Evolutionary conservation across 2,329 filamentous ascomycete genomes (phyloP).

Genomic region (Eutypa lata): DNA sequence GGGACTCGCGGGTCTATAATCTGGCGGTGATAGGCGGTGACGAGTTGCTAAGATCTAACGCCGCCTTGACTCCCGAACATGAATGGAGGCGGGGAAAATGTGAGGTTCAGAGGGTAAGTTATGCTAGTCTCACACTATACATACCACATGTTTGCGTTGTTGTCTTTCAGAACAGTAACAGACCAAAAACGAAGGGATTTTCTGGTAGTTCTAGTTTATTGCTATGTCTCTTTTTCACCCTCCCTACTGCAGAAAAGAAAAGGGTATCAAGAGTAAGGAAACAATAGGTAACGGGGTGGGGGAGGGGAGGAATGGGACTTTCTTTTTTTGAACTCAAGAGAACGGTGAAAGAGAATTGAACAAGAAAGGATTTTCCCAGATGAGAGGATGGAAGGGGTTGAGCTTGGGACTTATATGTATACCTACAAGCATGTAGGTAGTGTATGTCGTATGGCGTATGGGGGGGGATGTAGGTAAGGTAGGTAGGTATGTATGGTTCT

Average conservation of each 20-base stretch:
- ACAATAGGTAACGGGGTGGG: not conserved
- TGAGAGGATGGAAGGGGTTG: not conserved
- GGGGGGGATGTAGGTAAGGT: no score
- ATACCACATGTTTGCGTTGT: conserved; percentile 30
- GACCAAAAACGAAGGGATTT: not conserved
- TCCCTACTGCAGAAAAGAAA: not conserved
- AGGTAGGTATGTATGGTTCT: not conserved
- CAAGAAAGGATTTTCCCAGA: not conserved
- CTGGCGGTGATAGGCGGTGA: not conserved
- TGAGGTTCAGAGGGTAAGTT: not conserved
- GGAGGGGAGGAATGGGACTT: not conserved
- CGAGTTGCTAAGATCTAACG: not conserved
- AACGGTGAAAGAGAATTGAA: conserved; percentile 1
- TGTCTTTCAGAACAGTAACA: not conserved
- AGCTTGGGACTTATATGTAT: not conserved
- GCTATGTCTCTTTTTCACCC: not conserved
- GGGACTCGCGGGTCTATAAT: no score
- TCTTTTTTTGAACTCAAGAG: not conserved
- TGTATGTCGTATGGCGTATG: not conserved
- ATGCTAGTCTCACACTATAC: conserved; percentile 16
- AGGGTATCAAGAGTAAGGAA: conserved; percentile 7
- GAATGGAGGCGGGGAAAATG: not conserved
- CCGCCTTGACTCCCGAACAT: not conserved
- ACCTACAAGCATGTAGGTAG: not conserved
- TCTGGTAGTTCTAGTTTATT: not conserved